Conservation (phyloP, 176 grass and related monocot genomes). For the Oropetium thomaeum region DNA sequence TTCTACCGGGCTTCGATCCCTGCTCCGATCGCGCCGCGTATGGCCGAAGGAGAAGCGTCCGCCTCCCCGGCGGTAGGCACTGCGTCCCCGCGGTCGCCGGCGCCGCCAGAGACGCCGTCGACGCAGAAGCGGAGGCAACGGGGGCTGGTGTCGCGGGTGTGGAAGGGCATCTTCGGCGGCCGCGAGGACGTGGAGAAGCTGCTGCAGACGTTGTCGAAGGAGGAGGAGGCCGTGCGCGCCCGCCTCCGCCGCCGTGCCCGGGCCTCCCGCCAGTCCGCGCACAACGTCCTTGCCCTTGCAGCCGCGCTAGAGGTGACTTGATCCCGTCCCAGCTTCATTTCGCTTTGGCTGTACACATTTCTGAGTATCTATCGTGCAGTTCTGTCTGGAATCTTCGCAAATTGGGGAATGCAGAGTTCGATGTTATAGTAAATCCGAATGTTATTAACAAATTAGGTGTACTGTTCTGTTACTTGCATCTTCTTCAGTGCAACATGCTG, state of each 20-base stretch:
- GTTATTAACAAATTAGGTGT: neutral
- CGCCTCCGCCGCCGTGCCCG: conserved; percentile 68
- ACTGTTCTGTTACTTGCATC: neutral
- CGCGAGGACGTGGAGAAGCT: conserved; percentile 81
- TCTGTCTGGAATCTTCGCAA: neutral
- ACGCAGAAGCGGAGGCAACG: conserved; percentile 38
- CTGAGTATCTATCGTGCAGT: neutral
- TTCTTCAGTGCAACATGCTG: neutral
- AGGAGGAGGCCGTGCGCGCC: conserved; percentile 66
- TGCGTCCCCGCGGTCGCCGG: conserved; percentile 31
- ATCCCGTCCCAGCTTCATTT: neutral
- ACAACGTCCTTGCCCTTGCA: conserved; percentile 64
- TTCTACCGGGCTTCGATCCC: neutral
- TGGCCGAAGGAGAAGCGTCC: conserved; percentile 50
- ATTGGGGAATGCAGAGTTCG: neutral
- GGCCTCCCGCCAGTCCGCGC: conserved; percentile 51
- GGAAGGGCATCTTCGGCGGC: conserved; percentile 73
- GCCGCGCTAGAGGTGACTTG: conserved; percentile 61
- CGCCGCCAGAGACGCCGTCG: conserved; percentile 26
- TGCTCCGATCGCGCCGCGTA: conserved; percentile 10
- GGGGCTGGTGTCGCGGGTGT: conserved; percentile 63
- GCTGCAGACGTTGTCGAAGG: conserved; percentile 74
- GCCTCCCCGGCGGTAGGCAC: neutral
- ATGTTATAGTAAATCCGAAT: neutral
- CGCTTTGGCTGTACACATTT: neutral